Conservation (phyloP, 2,329 filamentous ascomycete species). For the Aspergillus hiratsukae region DNA sequence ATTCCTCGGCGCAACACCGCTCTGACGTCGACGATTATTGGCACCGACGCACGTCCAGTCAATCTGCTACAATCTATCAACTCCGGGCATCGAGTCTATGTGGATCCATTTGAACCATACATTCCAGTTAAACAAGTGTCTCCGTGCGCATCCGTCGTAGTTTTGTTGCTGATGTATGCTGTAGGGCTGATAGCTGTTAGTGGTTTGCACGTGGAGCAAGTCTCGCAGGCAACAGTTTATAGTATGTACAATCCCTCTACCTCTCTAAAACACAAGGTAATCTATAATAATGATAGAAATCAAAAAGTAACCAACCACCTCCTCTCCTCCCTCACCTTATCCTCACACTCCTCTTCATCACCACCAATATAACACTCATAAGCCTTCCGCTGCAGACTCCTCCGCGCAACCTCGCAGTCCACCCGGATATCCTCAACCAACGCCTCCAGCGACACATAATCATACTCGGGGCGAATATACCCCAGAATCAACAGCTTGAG, state of each 20-base stretch:
- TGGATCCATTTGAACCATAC: not conserved
- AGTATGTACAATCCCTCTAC: not conserved
- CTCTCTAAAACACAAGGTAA: no score
- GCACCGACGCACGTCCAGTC: not conserved
- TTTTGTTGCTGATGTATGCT: no score
- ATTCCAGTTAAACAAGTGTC: not conserved
- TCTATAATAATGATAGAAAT: no score
- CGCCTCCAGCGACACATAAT: conserved; percentile 79
- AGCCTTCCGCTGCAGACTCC: conserved; percentile 62
- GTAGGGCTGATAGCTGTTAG: not conserved
- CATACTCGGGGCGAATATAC: conserved; percentile 82
- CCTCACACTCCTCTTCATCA: conserved; percentile 23
- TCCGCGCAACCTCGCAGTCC: conserved; percentile 77
- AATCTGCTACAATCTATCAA: not conserved
- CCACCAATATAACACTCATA: conserved; percentile 49
- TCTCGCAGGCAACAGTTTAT: not conserved
- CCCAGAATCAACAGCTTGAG: conserved; percentile 79
- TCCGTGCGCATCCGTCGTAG: not conserved
- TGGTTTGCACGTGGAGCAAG: not conserved
- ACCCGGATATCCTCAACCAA: conserved; percentile 82
- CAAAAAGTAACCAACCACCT: conserved; percentile 34
- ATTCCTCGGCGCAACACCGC: conserved; percentile 2
- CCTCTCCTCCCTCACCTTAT: conserved; percentile 27
- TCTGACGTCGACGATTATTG: conserved; percentile 21
- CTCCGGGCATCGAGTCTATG: not conserved